Conservation (phyloP, 208 protist genomes). For the Trypanosoma mega region DNA sequence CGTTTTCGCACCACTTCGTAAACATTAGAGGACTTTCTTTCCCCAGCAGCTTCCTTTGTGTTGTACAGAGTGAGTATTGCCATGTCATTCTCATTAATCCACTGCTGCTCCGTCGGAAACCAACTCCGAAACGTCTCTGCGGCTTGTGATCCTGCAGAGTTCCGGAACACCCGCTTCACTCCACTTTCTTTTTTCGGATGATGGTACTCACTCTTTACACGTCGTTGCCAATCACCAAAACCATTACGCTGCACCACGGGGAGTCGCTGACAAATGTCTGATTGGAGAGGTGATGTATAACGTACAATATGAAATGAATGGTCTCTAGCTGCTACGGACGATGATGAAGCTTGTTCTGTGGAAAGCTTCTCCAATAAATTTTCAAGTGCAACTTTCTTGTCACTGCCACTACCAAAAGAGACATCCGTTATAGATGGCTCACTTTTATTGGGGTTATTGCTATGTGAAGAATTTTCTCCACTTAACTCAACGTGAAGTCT, state of each 20-base stretch:
- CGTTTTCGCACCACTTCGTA: constrained; percentile 34
- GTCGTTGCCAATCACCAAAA: constrained; percentile 51
- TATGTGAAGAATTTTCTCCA: constrained; percentile 15
- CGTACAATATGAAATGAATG: constrained; percentile 13
- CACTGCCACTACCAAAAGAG: background rate
- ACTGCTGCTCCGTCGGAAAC: constrained; percentile 60
- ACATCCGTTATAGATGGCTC: background rate
- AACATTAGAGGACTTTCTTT: constrained; percentile 30
- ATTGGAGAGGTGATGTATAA: constrained; percentile 22
- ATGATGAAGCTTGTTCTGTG: constrained; percentile 19
- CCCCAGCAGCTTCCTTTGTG: constrained; percentile 20
- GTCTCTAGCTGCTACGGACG: constrained; percentile 20
- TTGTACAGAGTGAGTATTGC: constrained; percentile 42
- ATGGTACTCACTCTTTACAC: constrained; percentile 32
- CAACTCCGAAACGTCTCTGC: constrained; percentile 39
- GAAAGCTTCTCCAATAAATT: constrained; percentile 52
- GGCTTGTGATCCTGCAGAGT: constrained; percentile 37
- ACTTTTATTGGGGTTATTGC: constrained; percentile 11
- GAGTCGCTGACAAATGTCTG: constrained; percentile 28
- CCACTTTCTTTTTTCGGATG: constrained; percentile 50
- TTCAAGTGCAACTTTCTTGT: constrained; percentile 41
- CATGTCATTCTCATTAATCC: constrained; percentile 59
- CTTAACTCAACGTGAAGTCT: constrained; percentile 31
- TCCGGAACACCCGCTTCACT: constrained; percentile 47
- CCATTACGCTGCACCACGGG: constrained; percentile 56